Evolutionary conservation across 441 rosid genomes (phyloP), one percentile per base, ranked within the genome.

Genomic region (Gossypium aridum): DNA sequence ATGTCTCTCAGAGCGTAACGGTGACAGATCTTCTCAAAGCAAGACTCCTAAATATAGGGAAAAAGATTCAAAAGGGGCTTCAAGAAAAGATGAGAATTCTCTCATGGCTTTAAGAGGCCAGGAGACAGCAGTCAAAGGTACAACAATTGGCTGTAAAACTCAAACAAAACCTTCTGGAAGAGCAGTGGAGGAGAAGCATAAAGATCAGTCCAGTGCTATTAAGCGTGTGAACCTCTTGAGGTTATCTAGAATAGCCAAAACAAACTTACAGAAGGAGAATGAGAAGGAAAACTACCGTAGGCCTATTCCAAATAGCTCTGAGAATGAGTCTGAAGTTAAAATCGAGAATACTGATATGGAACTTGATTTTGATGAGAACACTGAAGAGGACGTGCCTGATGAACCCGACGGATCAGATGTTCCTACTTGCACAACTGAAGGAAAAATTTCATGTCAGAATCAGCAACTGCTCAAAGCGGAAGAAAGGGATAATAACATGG

Each of bases 241-340:
- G 84, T 77, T 95, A 87, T 95, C 99, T 79, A 89, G 95, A 84
- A 88, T 95, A 79, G 99, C 95, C 60, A 95, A 88, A 82, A 83
- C 85, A 72, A 95, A 95, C 82, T 87, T 95, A 77, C 92, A 91
- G 74, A 91, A 83, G 86, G 99, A 95, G 84, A 95, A 93, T 71
- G 98, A 95, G 79, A 95, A 93, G 85, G 99, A 95, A 83, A 95
- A 95, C 78, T 95, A 95, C 68, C 80, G 99, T 45, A 87, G 98
- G 81, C 97, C 92, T 54, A 78, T 87, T 81, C 90, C 98, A 72
- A 87, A 82, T 75, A 82, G 85, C 71, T 82, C 87, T 68, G 97
- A 93, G 86, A 90, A 90, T 75, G 88, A 91, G 80, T 79, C 98
- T 71, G 98, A 95, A 77, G 95, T 95, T 69, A 91, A 93, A 82